These are phyloP conservation scores for Omphalotus guepiniiformis DNA, from an alignment of 768 basidiomycete genomes.

Conservation along the genomic window DNA sequence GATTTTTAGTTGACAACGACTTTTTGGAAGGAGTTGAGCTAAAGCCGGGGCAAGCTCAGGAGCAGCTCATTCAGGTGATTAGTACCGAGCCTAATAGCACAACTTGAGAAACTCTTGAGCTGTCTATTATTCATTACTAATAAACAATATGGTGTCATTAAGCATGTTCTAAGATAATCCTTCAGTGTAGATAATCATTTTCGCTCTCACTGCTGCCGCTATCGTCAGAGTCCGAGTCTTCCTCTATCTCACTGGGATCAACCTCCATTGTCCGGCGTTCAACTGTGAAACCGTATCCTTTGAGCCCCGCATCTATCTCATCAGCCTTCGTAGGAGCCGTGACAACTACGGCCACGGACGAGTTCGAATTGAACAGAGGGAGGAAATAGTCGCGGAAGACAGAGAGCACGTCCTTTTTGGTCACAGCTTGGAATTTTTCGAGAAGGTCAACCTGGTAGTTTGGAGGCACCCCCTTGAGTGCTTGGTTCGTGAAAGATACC, in stretches of 20 bases:
- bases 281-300: conserved; percentile 70
- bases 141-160: background rate
- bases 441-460: conserved; percentile 74
- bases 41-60: conserved; percentile 69
- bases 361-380: conserved; percentile 75
- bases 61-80: conserved; percentile 61
- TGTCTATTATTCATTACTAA: conserved; percentile 4
- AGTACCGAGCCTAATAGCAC: conserved; percentile 12
- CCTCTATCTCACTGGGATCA: conserved; percentile 48
- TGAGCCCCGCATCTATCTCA: conserved; percentile 62
- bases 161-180: background rate
- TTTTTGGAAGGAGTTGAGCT: conserved; percentile 80
- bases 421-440: conserved; percentile 74
- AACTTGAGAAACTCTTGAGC: conserved; percentile 11
- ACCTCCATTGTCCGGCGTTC: conserved; percentile 66
- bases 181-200: conserved; percentile 17
- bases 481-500: conserved; percentile 86
- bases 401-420: conserved; percentile 68
- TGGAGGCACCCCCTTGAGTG: conserved; percentile 77
- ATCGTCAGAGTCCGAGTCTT: conserved; percentile 28
- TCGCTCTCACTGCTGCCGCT: conserved; percentile 28
- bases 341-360: conserved; percentile 77
- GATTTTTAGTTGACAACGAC: conserved; percentile 86
- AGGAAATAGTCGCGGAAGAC: conserved; percentile 72
- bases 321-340: conserved; percentile 79